phyloP scores from a whole-genome alignment of 2,329 filamentous ascomycete species.

The Neopestalotiopsis clavispora region DNA sequence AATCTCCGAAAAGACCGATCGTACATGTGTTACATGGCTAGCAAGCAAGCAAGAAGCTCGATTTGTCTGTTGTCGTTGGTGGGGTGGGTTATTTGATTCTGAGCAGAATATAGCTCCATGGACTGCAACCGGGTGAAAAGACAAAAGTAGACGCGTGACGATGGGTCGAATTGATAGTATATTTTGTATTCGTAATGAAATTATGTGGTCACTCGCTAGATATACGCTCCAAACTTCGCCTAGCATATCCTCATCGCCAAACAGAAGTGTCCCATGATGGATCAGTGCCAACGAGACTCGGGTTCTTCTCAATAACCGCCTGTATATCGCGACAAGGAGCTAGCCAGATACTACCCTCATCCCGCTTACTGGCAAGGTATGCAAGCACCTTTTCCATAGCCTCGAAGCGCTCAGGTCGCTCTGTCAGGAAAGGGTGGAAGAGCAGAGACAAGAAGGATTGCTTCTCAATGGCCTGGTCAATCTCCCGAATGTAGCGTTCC shows the following conservation, averaged over 20 bases:
- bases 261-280: background rate
- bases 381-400: constrained; percentile 1
- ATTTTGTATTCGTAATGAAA: too few species aligned
- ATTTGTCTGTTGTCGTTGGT: too few species aligned
- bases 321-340: constrained; percentile 1
- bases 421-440: constrained; percentile 1
- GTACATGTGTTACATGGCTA: too few species aligned
- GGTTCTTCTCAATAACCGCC: background rate
- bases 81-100: too few species aligned
- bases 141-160: too few species aligned
- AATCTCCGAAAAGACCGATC: too few species aligned
- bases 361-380: background rate
- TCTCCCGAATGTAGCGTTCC: background rate
- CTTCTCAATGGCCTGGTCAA: background rate
- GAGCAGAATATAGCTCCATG: too few species aligned
- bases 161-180: too few species aligned
- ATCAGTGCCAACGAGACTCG: background rate
- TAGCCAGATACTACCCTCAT: background rate
- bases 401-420: background rate
- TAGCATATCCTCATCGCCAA: background rate
- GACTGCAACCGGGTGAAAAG: too few species aligned
- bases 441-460: background rate
- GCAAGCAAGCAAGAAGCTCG: too few species aligned
- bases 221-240: too few species aligned
- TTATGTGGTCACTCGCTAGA: too few species aligned